Evolutionary conservation across 2,329 filamentous ascomycete species (phyloP).

Genomic region (Epichloe festucae): DNA sequence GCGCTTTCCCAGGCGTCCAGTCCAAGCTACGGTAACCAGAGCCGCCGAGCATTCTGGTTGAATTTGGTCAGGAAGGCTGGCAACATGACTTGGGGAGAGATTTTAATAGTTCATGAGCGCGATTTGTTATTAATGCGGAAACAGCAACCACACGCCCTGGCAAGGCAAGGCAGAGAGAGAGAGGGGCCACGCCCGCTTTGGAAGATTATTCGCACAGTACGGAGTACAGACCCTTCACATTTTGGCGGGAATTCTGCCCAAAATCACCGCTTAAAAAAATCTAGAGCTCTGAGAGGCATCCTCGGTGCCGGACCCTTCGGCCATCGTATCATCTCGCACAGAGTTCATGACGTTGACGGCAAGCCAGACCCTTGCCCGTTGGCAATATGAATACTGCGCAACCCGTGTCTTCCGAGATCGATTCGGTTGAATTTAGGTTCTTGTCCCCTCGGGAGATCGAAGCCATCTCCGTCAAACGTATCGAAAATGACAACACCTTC

Average conservation of each 20-base stretch:
- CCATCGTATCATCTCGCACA: background rate
- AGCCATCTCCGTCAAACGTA: slow-evolving; percentile 81
- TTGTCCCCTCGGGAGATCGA: slow-evolving; percentile 73
- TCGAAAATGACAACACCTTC: slow-evolving; percentile 89
- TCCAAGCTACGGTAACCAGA: too few species aligned
- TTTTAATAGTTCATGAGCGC: too few species aligned
- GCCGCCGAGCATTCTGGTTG: too few species aligned
- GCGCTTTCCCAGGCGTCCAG: too few species aligned
- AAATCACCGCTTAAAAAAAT: background rate
- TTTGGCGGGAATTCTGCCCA: background rate
- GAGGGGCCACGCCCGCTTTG: too few species aligned
- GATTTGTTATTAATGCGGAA: too few species aligned
- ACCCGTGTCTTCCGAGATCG: slow-evolving; percentile 71
- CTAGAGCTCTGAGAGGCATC: background rate
- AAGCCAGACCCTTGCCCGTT: background rate
- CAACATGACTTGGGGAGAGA: too few species aligned
- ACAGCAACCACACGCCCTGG: too few species aligned
- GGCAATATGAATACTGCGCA: slow-evolving; percentile 56
- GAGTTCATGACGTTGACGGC: background rate
- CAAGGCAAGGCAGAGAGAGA: too few species aligned
- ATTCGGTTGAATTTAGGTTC: slow-evolving; percentile 81
- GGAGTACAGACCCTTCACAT: too few species aligned
- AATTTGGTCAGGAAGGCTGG: too few species aligned
- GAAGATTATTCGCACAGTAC: too few species aligned
- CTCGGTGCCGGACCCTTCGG: background rate